Percentiles rank a stretch among this genome's conserved stretches.
These are phyloP conservation scores for Cynanchum wilfordii DNA, from an alignment of 257 asterid genomes.

Conservation along the genomic window DNA sequence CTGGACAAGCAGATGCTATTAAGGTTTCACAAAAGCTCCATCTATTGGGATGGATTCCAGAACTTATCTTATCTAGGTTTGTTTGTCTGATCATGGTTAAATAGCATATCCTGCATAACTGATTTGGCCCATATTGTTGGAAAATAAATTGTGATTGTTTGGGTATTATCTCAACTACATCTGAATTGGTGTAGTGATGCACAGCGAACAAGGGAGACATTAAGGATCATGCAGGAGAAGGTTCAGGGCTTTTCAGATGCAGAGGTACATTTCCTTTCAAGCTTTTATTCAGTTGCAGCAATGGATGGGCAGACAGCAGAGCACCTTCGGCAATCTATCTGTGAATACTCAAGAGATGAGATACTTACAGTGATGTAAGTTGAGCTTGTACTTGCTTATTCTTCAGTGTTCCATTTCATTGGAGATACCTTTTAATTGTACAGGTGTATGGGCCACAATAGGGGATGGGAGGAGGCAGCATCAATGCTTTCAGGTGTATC, in stretches of 20 bases:
- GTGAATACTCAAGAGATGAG: conserved; percentile 62
- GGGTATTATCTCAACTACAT: conserved; percentile 13
- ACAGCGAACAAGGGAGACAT: conserved; percentile 69
- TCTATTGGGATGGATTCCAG: conserved; percentile 85
- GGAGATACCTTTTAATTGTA: conserved; percentile 17
- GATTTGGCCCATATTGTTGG: not conserved
- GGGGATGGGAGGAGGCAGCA: conserved; percentile 98
- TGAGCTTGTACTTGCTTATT: conserved; percentile 19
- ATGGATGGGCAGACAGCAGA: conserved; percentile 98
- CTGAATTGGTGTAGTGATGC: conserved; percentile 66
- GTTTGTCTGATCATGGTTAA: conserved; percentile 1
- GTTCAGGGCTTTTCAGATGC: conserved; percentile 69
- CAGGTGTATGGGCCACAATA: conserved; percentile 99
- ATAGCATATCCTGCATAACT: not conserved
- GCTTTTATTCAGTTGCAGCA: conserved; percentile 93
- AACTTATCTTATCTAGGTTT: conserved; percentile 78
- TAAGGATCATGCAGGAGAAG: conserved; percentile 82
- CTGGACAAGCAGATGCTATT: conserved; percentile 76
- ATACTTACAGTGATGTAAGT: conserved; percentile 85
- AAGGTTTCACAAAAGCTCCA: conserved; percentile 66
- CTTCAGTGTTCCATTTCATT: conserved; percentile 12
- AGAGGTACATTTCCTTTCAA: conserved; percentile 70
- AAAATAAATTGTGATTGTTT: conserved; percentile 5
- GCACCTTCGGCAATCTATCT: conserved; percentile 62
- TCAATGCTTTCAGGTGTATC: conserved; percentile 74